These are phyloP conservation scores for Psilocybe azurescens DNA, from an alignment of 768 basidiomycete species.

Conservation along the genomic window DNA sequence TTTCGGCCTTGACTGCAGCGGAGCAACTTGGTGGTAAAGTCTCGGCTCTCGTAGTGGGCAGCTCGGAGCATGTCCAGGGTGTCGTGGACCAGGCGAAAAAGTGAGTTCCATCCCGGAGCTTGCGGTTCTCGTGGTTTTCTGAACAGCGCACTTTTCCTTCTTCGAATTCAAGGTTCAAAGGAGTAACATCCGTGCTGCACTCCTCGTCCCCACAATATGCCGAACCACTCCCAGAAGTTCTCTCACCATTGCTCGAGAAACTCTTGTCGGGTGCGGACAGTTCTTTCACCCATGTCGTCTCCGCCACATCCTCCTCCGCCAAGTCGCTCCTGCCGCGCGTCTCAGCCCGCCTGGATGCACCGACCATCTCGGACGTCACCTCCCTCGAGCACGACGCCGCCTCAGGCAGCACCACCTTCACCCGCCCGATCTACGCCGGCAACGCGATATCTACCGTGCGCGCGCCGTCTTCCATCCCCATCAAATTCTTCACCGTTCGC, in stretches of 20 bases:
- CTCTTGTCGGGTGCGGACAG: slow-evolving; percentile 57
- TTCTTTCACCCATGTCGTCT: slow-evolving; percentile 89
- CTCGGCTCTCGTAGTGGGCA: slow-evolving; percentile 78
- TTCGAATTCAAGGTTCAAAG: slow-evolving; percentile 57
- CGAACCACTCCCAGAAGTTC: slow-evolving; percentile 71
- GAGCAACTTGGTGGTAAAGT: slow-evolving; percentile 85
- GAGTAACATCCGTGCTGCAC: slow-evolving; percentile 70
- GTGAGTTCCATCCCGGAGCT: slow-evolving; percentile 41
- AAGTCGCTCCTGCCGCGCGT: slow-evolving; percentile 94
- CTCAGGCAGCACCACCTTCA: slow-evolving; percentile 82
- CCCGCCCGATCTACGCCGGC: slow-evolving; percentile 96
- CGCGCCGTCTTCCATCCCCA: slow-evolving; percentile 71
- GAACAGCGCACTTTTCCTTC: slow-evolving; percentile 13
- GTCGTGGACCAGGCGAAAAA: slow-evolving; percentile 82
- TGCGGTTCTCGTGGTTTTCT: neutral
- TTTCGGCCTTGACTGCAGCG: slow-evolving; percentile 94
- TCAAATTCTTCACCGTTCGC: slow-evolving; percentile 96
- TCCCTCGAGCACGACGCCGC: slow-evolving; percentile 75
- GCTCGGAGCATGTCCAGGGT: slow-evolving; percentile 63
- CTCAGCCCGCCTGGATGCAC: slow-evolving; percentile 86
- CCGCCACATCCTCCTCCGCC: slow-evolving; percentile 89
- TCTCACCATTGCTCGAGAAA: slow-evolving; percentile 84
- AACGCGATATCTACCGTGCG: slow-evolving; percentile 95
- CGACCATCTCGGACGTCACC: slow-evolving; percentile 91
- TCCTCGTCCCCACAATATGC: slow-evolving; percentile 74